Evolutionary conservation across 2,329 filamentous ascomycete genomes (phyloP), one percentile per base, ranked within the genome.

Genomic region (Xylariaceae sp.): DNA sequence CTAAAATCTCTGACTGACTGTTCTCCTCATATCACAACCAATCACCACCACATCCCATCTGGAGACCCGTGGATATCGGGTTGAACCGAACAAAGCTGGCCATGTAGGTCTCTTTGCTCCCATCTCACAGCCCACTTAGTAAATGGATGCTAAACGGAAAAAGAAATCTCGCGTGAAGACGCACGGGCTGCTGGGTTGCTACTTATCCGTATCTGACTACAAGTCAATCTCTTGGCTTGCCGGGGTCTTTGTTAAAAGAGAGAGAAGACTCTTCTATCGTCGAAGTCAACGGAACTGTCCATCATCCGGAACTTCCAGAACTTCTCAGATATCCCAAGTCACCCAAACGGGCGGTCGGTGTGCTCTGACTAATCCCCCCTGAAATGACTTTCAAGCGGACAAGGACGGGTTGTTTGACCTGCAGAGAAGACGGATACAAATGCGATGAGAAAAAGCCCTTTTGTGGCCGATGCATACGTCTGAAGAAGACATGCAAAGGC

Each of bases 361-460:
- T 3, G 15, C 9, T 13, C 11, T 5, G 23, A 30, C 23, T 30
- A 30, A 30, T n/a, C 41, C 57, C 39, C 18, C 3, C 30, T 15
- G 49, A 30, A 10, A 64, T 53, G 63, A 56, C 65, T 11, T 69
- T 69, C 60, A 66, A 63, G 44, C 66, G 69, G 17, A 69, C 69
- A 1, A 63, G 69, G 47, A 70, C 69, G 6, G 69, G 69, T 5
- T 71, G 69, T 23, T 65, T 66, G 53, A 71, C 69, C n/a, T 68
- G 57, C 51, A 66, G 69, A 8, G 69, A 68, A 30, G 71, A 73
- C n/a, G 71, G 71, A 7, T 72, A 73, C 48, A 73, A 73, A 53
- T 73, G 71, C 44, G 71, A 73, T 39, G 71, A 73, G 61, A 60
- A 66, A 23, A 72, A 67, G 41, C 71, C 71, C 6, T 64, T 62